Conservation (phyloP, 2,329 filamentous ascomycete species). For the Laburnicola sp. region DNA sequence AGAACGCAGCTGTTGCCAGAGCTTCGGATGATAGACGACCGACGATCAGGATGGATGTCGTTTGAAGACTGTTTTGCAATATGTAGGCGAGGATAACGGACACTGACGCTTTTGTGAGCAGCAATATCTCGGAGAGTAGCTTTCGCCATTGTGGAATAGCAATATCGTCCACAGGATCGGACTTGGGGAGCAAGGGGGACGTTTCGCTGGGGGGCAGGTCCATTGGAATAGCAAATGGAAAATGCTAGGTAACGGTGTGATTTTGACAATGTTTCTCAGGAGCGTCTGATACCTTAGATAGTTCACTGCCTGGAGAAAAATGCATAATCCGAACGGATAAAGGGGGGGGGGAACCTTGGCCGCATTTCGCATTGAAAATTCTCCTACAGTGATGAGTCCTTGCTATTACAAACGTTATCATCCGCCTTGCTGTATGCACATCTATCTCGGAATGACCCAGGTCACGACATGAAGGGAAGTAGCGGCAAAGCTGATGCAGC, state of each 20-base stretch:
- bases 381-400: not conserved
- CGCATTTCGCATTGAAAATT: no score
- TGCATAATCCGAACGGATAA: no score
- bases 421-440: not conserved
- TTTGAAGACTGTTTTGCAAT: constrained; percentile 83
- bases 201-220: constrained; percentile 5
- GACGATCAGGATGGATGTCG: constrained; percentile 77
- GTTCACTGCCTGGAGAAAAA: not conserved
- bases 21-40: constrained; percentile 79
- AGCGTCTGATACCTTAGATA: not conserved
- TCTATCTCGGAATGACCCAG: not conserved
- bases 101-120: constrained; percentile 69
- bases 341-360: no score
- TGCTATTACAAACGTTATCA: not conserved
- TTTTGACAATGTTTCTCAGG: not conserved
- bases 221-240: not conserved
- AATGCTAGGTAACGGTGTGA: no score
- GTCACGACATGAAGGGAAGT: not conserved
- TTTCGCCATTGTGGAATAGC: constrained; percentile 2
- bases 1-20: constrained; percentile 79
- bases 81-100: constrained; percentile 84
- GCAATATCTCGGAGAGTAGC: constrained; percentile 41
- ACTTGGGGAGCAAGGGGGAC: constrained; percentile 4
- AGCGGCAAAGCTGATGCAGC: not conserved
- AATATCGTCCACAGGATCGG: not conserved